Conservation (phyloP, 768 basidiomycete species). For the Boletus rubropictus region DNA sequence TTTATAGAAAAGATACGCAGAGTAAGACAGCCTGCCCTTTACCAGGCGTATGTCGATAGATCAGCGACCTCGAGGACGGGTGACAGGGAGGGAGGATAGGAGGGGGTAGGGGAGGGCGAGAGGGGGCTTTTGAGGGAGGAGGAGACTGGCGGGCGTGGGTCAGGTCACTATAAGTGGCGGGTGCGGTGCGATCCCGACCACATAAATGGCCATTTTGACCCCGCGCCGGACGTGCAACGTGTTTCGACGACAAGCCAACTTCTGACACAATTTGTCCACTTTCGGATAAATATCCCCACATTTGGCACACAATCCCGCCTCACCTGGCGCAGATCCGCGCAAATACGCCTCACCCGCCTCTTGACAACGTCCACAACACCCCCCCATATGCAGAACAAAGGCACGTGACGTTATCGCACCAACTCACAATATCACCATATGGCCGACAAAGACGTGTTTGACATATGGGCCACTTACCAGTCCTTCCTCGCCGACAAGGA, state of each 20-base stretch:
- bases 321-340: slow-evolving; percentile 15
- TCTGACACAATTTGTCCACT: slow-evolving; percentile 18
- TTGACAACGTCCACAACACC: slow-evolving; percentile 23
- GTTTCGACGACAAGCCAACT: slow-evolving; percentile 55
- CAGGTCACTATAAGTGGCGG: slow-evolving; percentile 45
- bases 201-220: slow-evolving; percentile 48
- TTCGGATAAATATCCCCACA: slow-evolving; percentile 13
- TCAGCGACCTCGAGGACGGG: slow-evolving; percentile 21
- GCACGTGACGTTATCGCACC: slow-evolving; percentile 19
- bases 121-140: slow-evolving; percentile 37
- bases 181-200: slow-evolving; percentile 50
- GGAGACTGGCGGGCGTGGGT: slow-evolving; percentile 34
- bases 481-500: slow-evolving; percentile 58
- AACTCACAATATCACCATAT: slow-evolving; percentile 8
- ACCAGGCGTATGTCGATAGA: slow-evolving; percentile 25
- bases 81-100: slow-evolving; percentile 24
- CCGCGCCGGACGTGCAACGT: slow-evolving; percentile 71
- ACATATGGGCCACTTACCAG: slow-evolving; percentile 51
- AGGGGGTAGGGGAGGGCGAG: slow-evolving; percentile 26
- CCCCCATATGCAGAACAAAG: slow-evolving; percentile 5
- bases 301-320: slow-evolving; percentile 12
- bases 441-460: slow-evolving; percentile 28
- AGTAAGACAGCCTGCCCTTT: slow-evolving; percentile 28
- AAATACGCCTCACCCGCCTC: slow-evolving; percentile 15
- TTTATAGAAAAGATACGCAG: slow-evolving; percentile 22